A percentile compares a stretch with the other conserved stretches of the same genome.
Conservation (phyloP, 1,284 basidiomycete species). For the Puccinia triticina region DNA sequence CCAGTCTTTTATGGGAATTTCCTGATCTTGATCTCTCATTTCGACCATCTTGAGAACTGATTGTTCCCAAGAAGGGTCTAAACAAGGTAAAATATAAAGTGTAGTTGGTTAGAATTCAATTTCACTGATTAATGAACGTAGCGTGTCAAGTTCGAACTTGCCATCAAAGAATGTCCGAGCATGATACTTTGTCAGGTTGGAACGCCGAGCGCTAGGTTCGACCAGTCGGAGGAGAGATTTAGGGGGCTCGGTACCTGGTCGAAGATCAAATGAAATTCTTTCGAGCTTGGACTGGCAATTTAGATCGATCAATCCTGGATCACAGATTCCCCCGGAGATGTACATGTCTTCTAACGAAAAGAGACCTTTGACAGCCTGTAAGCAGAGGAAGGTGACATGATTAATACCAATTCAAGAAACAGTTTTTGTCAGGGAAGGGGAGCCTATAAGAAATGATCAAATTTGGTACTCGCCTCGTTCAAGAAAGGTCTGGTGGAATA, state of each 20-base stretch:
- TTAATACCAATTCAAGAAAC: no score
- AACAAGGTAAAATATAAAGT: no score
- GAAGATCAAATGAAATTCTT: constrained; percentile 18
- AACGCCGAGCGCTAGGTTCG: constrained; percentile 4
- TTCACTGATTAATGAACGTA: no score
- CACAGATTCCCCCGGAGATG: constrained; percentile 16
- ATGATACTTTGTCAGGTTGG: constrained; percentile 14
- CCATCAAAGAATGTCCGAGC: constrained; percentile 12
- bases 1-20: constrained; percentile 12
- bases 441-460: no score
- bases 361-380: constrained; percentile 29
- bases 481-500: constrained; percentile 32
- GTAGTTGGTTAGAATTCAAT: constrained; percentile 1
- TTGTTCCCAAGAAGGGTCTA: constrained; percentile 39
- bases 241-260: background rate
- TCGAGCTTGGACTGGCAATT: constrained; percentile 14
- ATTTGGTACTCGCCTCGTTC: constrained; percentile 38
- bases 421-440: no score
- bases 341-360: constrained; percentile 20
- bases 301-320: constrained; percentile 31
- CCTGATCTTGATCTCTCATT: constrained; percentile 23
- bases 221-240: background rate
- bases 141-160: no score
- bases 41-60: constrained; percentile 8
- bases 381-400: background rate